Conservation (phyloP, 2,329 filamentous ascomycete species). For the Knufia petricola region DNA sequence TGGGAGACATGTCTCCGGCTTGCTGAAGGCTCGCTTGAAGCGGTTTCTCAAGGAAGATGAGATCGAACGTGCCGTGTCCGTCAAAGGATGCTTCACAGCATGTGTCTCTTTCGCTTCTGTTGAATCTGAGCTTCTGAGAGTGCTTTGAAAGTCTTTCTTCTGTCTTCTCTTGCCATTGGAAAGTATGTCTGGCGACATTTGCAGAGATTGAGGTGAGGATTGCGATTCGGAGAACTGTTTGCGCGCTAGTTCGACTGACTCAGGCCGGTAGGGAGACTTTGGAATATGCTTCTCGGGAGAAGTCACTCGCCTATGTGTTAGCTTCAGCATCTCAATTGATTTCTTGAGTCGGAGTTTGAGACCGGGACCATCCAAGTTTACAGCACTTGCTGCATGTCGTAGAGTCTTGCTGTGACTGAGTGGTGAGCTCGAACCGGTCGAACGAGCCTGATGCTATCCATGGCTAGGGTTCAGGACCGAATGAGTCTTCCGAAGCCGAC, state of each 20-base stretch:
- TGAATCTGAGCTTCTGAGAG: slow-evolving; percentile 15
- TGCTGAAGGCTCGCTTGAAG: slow-evolving; percentile 33
- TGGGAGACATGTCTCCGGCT: slow-evolving; percentile 24
- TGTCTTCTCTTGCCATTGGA: slow-evolving; percentile 22
- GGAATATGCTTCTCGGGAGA: slow-evolving; percentile 10
- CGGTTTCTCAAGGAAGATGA: slow-evolving; percentile 35
- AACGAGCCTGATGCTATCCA: slow-evolving; percentile 19
- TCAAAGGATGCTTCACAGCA: neutral
- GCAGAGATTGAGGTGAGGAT: slow-evolving; percentile 16
- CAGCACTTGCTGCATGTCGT: slow-evolving; percentile 10
- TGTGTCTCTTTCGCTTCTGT: slow-evolving; percentile 8
- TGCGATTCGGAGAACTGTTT: slow-evolving; percentile 29
- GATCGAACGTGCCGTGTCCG: slow-evolving; percentile 28
- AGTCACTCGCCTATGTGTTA: slow-evolving; percentile 23
- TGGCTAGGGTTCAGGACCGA: slow-evolving; percentile 39
- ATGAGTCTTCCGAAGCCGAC: slow-evolving; percentile 37
- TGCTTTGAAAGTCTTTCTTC: slow-evolving; percentile 24
- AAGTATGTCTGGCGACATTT: slow-evolving; percentile 23
- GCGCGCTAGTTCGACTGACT: slow-evolving; percentile 34
- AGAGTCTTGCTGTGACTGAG: slow-evolving; percentile 9
- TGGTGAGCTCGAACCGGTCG: slow-evolving; percentile 9
- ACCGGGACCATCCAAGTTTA: slow-evolving; percentile 3
- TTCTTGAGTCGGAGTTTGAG: slow-evolving; percentile 26
- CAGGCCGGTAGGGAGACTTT: slow-evolving; percentile 22
- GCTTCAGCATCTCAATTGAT: slow-evolving; percentile 34